Conservation (phyloP, 1,284 basidiomycete genomes). For the Cryptococcus sp. region DNA sequence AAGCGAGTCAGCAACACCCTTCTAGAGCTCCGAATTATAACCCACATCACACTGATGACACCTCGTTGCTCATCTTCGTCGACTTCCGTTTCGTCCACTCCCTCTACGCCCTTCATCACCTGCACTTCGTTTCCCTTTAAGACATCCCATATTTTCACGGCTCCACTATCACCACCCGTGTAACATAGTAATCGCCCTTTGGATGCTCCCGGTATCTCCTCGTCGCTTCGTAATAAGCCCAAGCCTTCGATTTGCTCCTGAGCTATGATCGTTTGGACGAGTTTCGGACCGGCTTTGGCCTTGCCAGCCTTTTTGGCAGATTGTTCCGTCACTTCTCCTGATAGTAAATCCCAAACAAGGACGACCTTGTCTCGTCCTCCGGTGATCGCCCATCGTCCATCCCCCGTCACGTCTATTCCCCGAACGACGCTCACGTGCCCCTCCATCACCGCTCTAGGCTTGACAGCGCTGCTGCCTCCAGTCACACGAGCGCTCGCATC, state of each 20-base stretch:
- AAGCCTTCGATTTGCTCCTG: slow-evolving; percentile 85
- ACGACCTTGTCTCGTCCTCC: slow-evolving; percentile 89
- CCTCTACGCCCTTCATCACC: slow-evolving; percentile 56
- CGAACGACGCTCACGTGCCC: slow-evolving; percentile 89
- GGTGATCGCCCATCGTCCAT: slow-evolving; percentile 82
- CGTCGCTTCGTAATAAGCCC: slow-evolving; percentile 60
- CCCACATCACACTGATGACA: slow-evolving; percentile 34
- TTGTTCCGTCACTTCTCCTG: slow-evolving; percentile 24
- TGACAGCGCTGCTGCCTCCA: slow-evolving; percentile 57
- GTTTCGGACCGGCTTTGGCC: slow-evolving; percentile 60
- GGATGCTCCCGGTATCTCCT: slow-evolving; percentile 45
- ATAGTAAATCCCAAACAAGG: slow-evolving; percentile 78
- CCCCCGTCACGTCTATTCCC: slow-evolving; percentile 76
- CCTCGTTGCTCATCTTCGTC: slow-evolving; percentile 69
- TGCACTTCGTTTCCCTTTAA: slow-evolving; percentile 65
- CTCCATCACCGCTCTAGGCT: slow-evolving; percentile 76
- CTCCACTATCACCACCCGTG: slow-evolving; percentile 85
- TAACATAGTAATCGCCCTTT: slow-evolving; percentile 63
- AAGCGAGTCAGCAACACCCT: slow-evolving; percentile 24
- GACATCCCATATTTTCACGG: slow-evolving; percentile 80
- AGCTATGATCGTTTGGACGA: slow-evolving; percentile 81
- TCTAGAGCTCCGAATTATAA: background rate
- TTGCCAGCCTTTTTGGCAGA: slow-evolving; percentile 52
- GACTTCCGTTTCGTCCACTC: slow-evolving; percentile 57
- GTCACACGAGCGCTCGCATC: slow-evolving; percentile 61